A percentile compares a stretch with the other conserved stretches of the same genome.
Evolutionary conservation across 2,329 filamentous ascomycete genomes (phyloP).

Genomic region (Phyllosticta capitalensis): DNA sequence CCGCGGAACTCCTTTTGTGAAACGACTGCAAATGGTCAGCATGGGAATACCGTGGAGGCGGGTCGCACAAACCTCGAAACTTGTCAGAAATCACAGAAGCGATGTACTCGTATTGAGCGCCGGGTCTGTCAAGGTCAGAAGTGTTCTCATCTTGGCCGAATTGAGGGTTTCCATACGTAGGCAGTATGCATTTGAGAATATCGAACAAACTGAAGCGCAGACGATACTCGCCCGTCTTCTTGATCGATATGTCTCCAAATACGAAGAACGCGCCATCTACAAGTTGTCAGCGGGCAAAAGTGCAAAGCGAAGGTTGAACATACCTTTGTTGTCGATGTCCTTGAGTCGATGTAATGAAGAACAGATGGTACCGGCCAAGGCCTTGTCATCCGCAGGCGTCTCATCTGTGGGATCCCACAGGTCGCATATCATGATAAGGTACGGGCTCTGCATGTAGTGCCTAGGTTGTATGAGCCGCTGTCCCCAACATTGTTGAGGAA

Average conservation of each 20-base stretch:
- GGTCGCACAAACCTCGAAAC: slow-evolving; percentile 54
- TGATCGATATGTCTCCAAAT: slow-evolving; percentile 80
- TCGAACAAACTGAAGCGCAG: slow-evolving; percentile 73
- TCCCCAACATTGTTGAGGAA: not conserved
- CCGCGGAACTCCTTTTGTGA: slow-evolving; percentile 64
- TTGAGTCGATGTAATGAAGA: slow-evolving; percentile 78
- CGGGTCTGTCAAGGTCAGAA: not conserved
- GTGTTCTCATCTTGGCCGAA: not conserved
- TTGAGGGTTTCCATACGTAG: not conserved
- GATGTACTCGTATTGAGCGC: slow-evolving; percentile 32
- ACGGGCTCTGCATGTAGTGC: slow-evolving; percentile 55
- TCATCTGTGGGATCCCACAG: slow-evolving; percentile 42
- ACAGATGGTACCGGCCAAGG: slow-evolving; percentile 61
- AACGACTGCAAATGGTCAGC: slow-evolving; percentile 25
- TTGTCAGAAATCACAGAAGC: slow-evolving; percentile 50
- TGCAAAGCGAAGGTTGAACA: not conserved
- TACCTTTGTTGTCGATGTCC: slow-evolving; percentile 59
- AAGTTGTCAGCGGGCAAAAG: slow-evolving; percentile 13
- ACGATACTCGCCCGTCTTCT: slow-evolving; percentile 60
- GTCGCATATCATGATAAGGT: slow-evolving; percentile 50
- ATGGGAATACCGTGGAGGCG: no score
- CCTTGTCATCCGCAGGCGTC: slow-evolving; percentile 35
- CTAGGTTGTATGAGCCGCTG: slow-evolving; percentile 26
- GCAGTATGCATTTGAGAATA: slow-evolving; percentile 46
- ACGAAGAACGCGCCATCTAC: slow-evolving; percentile 79